Evolutionary conservation across 225 moss, liverwort and hornwort genomes (phyloP), one percentile per base, ranked within the genome.

Genomic region (Anthoceros angustus): DNA sequence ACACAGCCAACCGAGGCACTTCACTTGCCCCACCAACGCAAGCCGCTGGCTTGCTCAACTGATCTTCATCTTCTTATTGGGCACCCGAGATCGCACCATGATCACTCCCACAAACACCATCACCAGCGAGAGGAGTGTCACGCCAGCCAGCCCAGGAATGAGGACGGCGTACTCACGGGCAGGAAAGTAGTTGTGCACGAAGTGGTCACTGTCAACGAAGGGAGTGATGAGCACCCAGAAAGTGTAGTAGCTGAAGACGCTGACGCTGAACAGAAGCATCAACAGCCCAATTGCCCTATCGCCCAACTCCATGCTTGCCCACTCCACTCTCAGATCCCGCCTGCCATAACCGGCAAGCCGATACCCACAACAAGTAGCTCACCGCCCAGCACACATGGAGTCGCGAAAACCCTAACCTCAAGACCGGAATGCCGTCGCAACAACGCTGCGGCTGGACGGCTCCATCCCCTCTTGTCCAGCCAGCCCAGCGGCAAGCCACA

Each of bases 131-230:
- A 98, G 71, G 38, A 98, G 80, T 15, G 85, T 72, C 25, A 85
- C 86, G 46, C 83, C 84, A 61, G 86, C 86, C 41, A 91, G 70
- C 25, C 86, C 91, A n/a, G 95, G 95, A 62, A 98, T 87, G 71
- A 91, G 83, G 66, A 98, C 87, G 38, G 95, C 95, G 73, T 86
- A 91, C 72, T 98, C 91, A 45, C 95, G 85, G 7, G 81, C 86
- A 14, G 88, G 95, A 69, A 98, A 98, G 73, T 91, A 98, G 64
- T 77, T 74, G 70, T 98, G 95, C 41, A 98, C 83, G 70, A 91
- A 98, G 72, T 98, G 95, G 76, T 98, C 95, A 65, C 80, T 82
- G 77, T 98, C 95, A 71, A 98, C 95, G 71, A 98, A 98, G 49
- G 95, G 95, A 74, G 88, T 84, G 72, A 86, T 80, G 62, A 90